Evolutionary conservation across 129 eudicot genomes (phyloP), one percentile per base, ranked within the genome.

Genomic region (Pseudognaphalium luteoalbum): DNA sequence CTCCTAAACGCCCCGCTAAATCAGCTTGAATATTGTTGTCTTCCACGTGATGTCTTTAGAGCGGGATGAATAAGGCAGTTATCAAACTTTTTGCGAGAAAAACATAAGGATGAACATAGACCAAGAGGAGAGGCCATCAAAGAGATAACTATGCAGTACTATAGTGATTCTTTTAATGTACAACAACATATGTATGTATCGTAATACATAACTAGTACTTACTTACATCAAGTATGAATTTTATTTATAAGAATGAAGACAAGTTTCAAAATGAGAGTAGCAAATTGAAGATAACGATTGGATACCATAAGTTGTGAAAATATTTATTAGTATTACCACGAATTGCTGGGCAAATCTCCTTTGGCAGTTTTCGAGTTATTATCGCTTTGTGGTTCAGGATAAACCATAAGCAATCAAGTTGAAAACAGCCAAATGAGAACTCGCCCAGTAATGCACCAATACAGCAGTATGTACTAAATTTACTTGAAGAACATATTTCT

Each of bases 321-420:
- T 29, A 19, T 19, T 6, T 6, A 20, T 29, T 0, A 50, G 30
- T 57, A 73, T 35, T 19, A 37, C 6, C 39, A 73, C 41, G 29
- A 20, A 73, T 73, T 73, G 80, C 37, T 76, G 73, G 80, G 52
- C 65, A 75, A 75, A 75, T 75, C 79, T 75, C 79, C 72, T 65
- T 75, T 75, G 79, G 79, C 72, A 47, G 34, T 30, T 64, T 44
- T 9, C 30, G 42, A 7, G 42, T 17, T 16, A 21, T 17, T 44
- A 42, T 5, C 15, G 8, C 15, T 33, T 64, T 19, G 51, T 64
- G 22, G 29, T 42, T 39, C 2, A 2, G 7, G 14, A 7, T n/a
- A 56, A 32, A 32, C 30, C 11, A 7, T 1, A 73, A 61, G 16
- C 20, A 16, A 57, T 12, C 11, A 34, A 58, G 56, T 59, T 15